A percentile compares a stretch with the other conserved stretches of the same genome.
These are phyloP conservation scores for Sarocladium kiliense DNA, from an alignment of 2,329 filamentous ascomycete species.

Conservation along the genomic window DNA sequence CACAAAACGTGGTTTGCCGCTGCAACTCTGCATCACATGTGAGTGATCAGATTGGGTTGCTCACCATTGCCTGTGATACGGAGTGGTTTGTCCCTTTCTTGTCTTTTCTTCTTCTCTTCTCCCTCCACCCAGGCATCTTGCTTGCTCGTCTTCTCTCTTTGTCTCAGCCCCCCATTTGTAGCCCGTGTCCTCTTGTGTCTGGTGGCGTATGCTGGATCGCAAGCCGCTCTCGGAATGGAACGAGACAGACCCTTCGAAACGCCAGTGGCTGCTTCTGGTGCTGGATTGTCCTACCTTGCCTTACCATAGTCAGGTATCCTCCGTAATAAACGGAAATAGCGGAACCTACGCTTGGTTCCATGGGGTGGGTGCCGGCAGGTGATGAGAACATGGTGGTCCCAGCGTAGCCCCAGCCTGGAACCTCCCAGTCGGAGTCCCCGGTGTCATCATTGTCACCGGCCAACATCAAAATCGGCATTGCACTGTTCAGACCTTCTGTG, in stretches of 20 bases:
- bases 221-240: slow-evolving; percentile 1
- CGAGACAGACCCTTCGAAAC: not conserved
- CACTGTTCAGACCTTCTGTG: not conserved
- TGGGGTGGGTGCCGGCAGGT: too few relatives aligned
- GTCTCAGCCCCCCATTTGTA: too few relatives aligned
- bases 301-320: too few relatives aligned
- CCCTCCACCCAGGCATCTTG: too few relatives aligned
- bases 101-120: not conserved
- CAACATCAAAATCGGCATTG: too few relatives aligned
- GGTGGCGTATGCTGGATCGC: slow-evolving; percentile 5
- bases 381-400: too few relatives aligned
- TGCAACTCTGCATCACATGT: not conserved
- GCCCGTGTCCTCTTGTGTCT: not conserved
- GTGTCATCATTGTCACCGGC: too few relatives aligned
- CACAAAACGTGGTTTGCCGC: not conserved
- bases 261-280: not conserved
- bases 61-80: not conserved
- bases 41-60: not conserved
- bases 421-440: too few relatives aligned
- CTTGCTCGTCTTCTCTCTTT: too few relatives aligned
- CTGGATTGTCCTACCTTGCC: too few relatives aligned
- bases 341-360: not conserved
- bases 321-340: not conserved
- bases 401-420: too few relatives aligned
- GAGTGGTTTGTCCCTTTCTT: not conserved